Percentiles rank a stretch among this genome's conserved stretches.
phyloP scores from a whole-genome alignment of 768 basidiomycete genomes.

The Guyanaporus albipodus region DNA sequence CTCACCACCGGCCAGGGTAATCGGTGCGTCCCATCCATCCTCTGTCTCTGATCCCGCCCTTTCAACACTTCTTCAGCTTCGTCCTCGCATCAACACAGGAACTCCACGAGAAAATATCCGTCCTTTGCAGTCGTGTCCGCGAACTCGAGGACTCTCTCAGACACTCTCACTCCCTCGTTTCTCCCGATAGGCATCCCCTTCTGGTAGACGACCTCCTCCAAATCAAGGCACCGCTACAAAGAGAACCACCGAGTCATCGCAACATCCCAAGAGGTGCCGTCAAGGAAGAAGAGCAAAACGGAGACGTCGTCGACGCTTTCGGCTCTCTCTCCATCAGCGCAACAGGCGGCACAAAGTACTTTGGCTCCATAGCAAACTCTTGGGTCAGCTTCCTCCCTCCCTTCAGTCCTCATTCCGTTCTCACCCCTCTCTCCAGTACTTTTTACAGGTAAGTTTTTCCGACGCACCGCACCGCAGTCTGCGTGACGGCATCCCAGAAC shows the following conservation, averaged over 20 bases:
- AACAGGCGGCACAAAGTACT: conserved; percentile 72
- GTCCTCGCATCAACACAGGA: conserved; percentile 79
- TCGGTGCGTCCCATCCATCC: conserved; percentile 51
- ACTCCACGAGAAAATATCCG: conserved; percentile 76
- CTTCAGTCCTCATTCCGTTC: conserved; percentile 5
- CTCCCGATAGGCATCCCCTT: conserved; percentile 60
- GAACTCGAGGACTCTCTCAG: conserved; percentile 73
- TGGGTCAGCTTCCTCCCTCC: conserved; percentile 49
- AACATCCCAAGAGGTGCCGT: conserved; percentile 34
- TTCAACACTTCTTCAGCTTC: conserved; percentile 43
- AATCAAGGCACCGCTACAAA: conserved; percentile 72
- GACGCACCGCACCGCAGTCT: background rate
- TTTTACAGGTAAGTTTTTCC: conserved; percentile 53
- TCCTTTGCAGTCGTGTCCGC: conserved; percentile 68
- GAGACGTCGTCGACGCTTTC: conserved; percentile 75
- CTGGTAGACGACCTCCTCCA: conserved; percentile 68
- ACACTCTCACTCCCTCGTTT: conserved; percentile 52
- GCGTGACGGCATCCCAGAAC: conserved; percentile 41
- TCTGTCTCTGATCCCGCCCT: background rate
- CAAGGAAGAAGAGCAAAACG: conserved; percentile 62
- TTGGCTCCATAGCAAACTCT: conserved; percentile 71
- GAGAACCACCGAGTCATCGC: conserved; percentile 49
- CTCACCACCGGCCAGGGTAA: conserved; percentile 81
- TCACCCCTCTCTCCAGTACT: conserved; percentile 45
- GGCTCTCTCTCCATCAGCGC: conserved; percentile 73